Conservation (phyloP, 306 rosid genomes). For the Cercis canadensis region DNA sequence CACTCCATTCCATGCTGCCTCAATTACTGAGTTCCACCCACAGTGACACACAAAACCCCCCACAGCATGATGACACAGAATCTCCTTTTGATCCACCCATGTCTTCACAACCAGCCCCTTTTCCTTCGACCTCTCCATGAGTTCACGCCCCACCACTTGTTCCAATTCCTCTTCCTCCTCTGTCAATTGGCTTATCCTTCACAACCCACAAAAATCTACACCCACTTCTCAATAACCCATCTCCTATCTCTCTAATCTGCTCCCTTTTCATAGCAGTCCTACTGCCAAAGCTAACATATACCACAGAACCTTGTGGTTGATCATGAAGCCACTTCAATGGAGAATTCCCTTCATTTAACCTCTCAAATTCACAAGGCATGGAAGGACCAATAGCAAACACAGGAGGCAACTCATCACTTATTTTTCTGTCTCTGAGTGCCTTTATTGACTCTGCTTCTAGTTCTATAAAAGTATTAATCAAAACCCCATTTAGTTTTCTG, state of each 20-base stretch:
- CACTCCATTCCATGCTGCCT: conserved; percentile 51
- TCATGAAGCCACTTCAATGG: conserved; percentile 48
- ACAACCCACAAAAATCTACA: conserved; percentile 60
- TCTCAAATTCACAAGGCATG: conserved; percentile 42
- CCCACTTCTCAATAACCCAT: conserved; percentile 53
- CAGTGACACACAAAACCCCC: conserved; percentile 61
- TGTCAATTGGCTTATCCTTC: conserved; percentile 46
- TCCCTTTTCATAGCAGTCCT: conserved; percentile 37
- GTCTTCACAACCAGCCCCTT: conserved; percentile 52
- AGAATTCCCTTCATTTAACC: not conserved
- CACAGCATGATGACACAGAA: conserved; percentile 46
- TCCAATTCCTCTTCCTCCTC: no score
- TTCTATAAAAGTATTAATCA: conserved; percentile 47
- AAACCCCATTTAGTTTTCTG: conserved; percentile 39
- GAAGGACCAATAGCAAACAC: conserved; percentile 44
- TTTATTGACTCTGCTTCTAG: conserved; percentile 40
- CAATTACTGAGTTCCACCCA: conserved; percentile 61
- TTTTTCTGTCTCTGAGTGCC: conserved; percentile 40
- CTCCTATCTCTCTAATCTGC: conserved; percentile 51
- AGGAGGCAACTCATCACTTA: conserved; percentile 36
- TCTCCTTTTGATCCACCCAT: conserved; percentile 51
- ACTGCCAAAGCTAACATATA: conserved; percentile 55
- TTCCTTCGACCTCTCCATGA: conserved; percentile 35
- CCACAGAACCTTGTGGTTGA: conserved; percentile 47
- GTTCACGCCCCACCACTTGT: no score